Conservation (phyloP, 176 grass and related monocot species). For the Bolboschoenus planiculmis region DNA sequence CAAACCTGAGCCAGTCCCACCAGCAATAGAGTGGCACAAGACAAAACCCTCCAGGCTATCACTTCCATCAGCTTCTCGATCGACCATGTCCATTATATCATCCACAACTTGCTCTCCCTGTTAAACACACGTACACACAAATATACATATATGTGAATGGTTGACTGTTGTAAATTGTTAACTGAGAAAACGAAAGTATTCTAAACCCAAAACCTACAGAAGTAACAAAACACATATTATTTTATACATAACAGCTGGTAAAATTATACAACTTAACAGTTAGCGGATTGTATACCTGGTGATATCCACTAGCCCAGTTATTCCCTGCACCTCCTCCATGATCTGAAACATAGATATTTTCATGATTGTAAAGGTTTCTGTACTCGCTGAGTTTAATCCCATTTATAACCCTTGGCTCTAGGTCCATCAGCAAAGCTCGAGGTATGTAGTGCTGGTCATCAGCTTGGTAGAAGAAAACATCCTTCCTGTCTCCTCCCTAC, state of each 20-base stretch:
- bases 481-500: slow-evolving; percentile 97
- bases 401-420: slow-evolving; percentile 94
- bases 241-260: neutral
- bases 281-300: slow-evolving; percentile 41
- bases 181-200: neutral
- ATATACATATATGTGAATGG: neutral
- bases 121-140: neutral
- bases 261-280: neutral
- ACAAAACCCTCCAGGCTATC: slow-evolving; percentile 98
- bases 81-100: slow-evolving; percentile 99
- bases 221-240: neutral
- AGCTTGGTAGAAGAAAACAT: slow-evolving; percentile 99
- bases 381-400: slow-evolving; percentile 95
- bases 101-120: slow-evolving; percentile 97
- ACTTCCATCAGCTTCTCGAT: slow-evolving; percentile 99
- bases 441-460: slow-evolving; percentile 99
- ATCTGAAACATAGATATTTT: slow-evolving; percentile 91
- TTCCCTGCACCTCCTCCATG: slow-evolving; percentile 98
- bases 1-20: slow-evolving; percentile 96
- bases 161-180: neutral
- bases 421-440: slow-evolving; percentile 86
- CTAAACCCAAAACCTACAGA: neutral
- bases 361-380: slow-evolving; percentile 93
- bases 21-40: slow-evolving; percentile 93
- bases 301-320: slow-evolving; percentile 98